Conservation (phyloP, 2,329 filamentous ascomycete species). For the Scedosporium boydii region DNA sequence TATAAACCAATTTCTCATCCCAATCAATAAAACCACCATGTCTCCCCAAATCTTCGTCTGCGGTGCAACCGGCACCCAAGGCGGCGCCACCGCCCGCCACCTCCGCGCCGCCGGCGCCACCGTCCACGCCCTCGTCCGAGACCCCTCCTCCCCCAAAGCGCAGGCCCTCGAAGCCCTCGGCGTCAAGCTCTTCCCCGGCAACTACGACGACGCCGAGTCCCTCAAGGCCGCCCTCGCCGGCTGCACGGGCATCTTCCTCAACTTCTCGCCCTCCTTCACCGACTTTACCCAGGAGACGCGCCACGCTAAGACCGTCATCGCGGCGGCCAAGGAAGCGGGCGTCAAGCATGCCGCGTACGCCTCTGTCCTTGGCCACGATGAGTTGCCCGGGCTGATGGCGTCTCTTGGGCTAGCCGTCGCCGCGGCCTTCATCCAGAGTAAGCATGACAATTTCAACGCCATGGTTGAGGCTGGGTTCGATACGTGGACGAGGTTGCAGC, state of each 20-base stretch:
- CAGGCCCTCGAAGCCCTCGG: conserved; percentile 28
- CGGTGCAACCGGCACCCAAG: conserved; percentile 40
- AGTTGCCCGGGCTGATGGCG: conserved; percentile 17
- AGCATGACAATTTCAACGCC: conserved; percentile 30
- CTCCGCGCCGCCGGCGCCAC: conserved; percentile 31
- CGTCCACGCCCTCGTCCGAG: conserved; percentile 38
- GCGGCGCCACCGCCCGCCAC: conserved; percentile 39
- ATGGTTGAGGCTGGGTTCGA: conserved; percentile 26
- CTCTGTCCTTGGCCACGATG: conserved; percentile 18
- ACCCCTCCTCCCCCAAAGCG: conserved; percentile 29
- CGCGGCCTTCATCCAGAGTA: conserved; percentile 23
- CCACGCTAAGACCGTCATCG: conserved; percentile 21
- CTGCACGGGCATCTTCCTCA: conserved; percentile 40
- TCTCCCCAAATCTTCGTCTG: conserved; percentile 26
- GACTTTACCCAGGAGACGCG: conserved; percentile 19
- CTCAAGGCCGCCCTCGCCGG: conserved; percentile 30
- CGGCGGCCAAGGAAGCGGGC: conserved; percentile 26
- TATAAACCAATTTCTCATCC: not conserved
- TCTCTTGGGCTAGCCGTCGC: conserved; percentile 19
- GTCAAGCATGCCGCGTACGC: conserved; percentile 27
- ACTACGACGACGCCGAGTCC: conserved; percentile 30
- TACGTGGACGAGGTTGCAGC: conserved; percentile 38
- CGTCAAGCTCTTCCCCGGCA: conserved; percentile 31
- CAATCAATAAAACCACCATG: no score
- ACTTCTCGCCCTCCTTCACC: conserved; percentile 15